These are phyloP conservation scores for Conticribra guillardii DNA, from an alignment of 108 stramenopile genomes.

Conservation along the genomic window DNA sequence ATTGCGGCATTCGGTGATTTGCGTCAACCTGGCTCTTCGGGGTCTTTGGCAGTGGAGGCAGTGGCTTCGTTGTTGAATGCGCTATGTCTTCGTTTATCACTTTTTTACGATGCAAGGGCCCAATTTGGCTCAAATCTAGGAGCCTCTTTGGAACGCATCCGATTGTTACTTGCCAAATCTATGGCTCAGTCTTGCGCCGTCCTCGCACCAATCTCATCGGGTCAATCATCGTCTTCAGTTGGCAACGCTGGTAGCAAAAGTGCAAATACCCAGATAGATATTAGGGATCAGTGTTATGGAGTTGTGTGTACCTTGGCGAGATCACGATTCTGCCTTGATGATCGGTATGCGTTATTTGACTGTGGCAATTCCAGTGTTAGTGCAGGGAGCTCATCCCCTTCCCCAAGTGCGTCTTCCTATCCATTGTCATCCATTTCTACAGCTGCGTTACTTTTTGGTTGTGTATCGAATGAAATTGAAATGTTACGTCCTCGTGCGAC, in stretches of 20 bases:
- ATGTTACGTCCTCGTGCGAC: constrained; percentile 65
- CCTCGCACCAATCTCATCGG: constrained; percentile 47
- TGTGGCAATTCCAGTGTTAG: constrained; percentile 22
- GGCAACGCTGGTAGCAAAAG: constrained; percentile 35
- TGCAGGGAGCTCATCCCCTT: constrained; percentile 7
- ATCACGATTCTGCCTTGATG: constrained; percentile 45
- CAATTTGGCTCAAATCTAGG: not conserved
- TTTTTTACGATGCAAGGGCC: constrained; percentile 48
- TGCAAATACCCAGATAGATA: constrained; percentile 44
- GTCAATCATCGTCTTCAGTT: constrained; percentile 36
- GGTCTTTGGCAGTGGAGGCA: constrained; percentile 46
- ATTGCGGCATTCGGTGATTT: constrained; percentile 29
- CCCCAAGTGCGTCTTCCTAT: no score
- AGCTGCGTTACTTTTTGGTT: constrained; percentile 70
- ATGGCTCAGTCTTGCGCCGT: constrained; percentile 52
- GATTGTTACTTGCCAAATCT: constrained; percentile 38
- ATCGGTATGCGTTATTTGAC: constrained; percentile 36
- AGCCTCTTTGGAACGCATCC: constrained; percentile 26
- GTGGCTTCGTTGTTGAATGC: constrained; percentile 69
- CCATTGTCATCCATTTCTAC: constrained; percentile 52
- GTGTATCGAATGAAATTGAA: constrained; percentile 74
- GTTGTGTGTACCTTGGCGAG: constrained; percentile 67
- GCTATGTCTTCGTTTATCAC: constrained; percentile 54
- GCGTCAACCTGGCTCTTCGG: constrained; percentile 44
- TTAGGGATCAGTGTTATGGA: constrained; percentile 77